Percentiles rank a stretch among this genome's conserved stretches.
These are phyloP conservation scores for Pythium phragmitis DNA, from an alignment of 352 stramenopile genomes.

Conservation along the genomic window DNA sequence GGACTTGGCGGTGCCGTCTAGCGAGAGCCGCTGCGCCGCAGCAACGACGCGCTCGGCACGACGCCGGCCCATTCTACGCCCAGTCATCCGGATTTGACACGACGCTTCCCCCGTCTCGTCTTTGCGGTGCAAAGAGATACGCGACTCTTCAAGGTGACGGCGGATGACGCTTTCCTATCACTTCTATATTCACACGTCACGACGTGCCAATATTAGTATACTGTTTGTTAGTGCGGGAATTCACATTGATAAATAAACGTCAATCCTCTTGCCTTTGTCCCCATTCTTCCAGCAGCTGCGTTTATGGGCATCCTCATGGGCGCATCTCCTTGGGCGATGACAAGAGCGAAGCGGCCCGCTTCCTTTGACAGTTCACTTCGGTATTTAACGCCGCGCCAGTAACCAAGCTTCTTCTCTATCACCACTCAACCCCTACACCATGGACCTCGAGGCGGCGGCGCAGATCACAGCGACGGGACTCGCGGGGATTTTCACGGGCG, in stretches of 20 bases:
- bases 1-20: not conserved
- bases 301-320: not conserved
- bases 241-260: constrained; percentile 10
- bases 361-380: not conserved
- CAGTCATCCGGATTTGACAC: constrained; percentile 2
- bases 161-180: constrained; percentile 9
- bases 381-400: constrained; percentile 6
- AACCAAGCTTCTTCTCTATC: not conserved
- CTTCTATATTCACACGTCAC: constrained; percentile 8
- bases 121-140: constrained; percentile 22
- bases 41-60: constrained; percentile 46
- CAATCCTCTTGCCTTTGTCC: constrained; percentile 17
- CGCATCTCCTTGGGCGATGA: not conserved
- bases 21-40: constrained; percentile 36
- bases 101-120: not conserved
- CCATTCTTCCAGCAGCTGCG: constrained; percentile 11
- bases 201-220: constrained; percentile 11
- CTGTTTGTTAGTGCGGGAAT: not conserved
- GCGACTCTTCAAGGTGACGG: constrained; percentile 21
- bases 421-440: constrained; percentile 1
- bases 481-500: constrained; percentile 68
- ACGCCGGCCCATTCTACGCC: constrained; percentile 36
- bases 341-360: not conserved
- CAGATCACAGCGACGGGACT: constrained; percentile 58
- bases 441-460: constrained; percentile 50